These are phyloP conservation scores for Grosmannia penicillata DNA, from an alignment of 2,329 filamentous ascomycete genomes.

Conservation along the genomic window DNA sequence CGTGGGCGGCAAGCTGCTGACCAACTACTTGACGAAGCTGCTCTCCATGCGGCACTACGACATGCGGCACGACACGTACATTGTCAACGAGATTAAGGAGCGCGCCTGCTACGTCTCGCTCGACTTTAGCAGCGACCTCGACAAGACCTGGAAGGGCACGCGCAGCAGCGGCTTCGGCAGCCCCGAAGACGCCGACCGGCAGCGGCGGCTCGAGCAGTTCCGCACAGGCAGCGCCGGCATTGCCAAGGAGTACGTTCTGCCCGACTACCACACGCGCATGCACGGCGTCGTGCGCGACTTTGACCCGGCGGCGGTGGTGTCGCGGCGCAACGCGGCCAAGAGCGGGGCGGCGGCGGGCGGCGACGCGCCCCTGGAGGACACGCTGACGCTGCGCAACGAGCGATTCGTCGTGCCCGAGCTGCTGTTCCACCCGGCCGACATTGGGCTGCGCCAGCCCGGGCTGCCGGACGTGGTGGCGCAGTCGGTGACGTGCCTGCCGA, in stretches of 20 bases:
- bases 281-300: slow-evolving; percentile 64
- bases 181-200: slow-evolving; percentile 27
- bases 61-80: slow-evolving; percentile 83
- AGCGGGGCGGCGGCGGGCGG: slow-evolving; percentile 21
- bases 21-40: slow-evolving; percentile 81
- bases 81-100: slow-evolving; percentile 95
- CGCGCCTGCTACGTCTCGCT: slow-evolving; percentile 67
- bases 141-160: slow-evolving; percentile 70
- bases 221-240: slow-evolving; percentile 38
- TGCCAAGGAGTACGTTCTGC: slow-evolving; percentile 82
- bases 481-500: slow-evolving; percentile 57
- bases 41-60: slow-evolving; percentile 88
- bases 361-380: slow-evolving; percentile 67
- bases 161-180: slow-evolving; percentile 14
- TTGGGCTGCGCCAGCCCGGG: slow-evolving; percentile 67
- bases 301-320: slow-evolving; percentile 48
- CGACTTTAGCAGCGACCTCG: slow-evolving; percentile 65
- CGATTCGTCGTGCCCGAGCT: slow-evolving; percentile 82
- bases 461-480: slow-evolving; percentile 73
- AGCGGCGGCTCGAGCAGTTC: slow-evolving; percentile 34
- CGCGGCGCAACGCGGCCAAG: not conserved
- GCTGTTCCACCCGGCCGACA: slow-evolving; percentile 72
- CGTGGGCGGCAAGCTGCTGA: slow-evolving; percentile 82
- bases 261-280: slow-evolving; percentile 50
- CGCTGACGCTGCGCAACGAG: slow-evolving; percentile 80